These are phyloP conservation scores for Musa troglodytarum DNA, from an alignment of 176 grass and related monocot genomes.

Conservation along the genomic window DNA sequence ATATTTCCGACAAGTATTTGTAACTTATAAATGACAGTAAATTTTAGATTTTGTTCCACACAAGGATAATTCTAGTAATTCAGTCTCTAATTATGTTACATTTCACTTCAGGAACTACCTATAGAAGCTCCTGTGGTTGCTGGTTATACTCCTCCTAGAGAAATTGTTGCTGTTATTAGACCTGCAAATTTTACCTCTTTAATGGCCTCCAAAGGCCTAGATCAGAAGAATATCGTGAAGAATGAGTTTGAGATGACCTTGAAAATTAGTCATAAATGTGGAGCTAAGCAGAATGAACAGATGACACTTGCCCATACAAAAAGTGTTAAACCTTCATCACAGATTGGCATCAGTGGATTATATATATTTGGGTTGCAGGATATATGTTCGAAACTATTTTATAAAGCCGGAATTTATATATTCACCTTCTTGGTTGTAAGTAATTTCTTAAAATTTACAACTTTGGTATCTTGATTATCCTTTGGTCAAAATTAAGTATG, in stretches of 20 bases:
- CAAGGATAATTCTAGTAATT: too few relatives aligned
- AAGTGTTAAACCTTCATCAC: conserved; percentile 20
- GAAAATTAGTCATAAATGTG: conserved; percentile 13
- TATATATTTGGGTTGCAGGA: conserved; percentile 27
- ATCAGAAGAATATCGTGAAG: conserved; percentile 28
- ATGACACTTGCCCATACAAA: conserved; percentile 6
- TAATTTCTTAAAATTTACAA: too few relatives aligned
- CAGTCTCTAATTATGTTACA: neutral
- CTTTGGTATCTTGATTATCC: too few relatives aligned
- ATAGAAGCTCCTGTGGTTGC: conserved; percentile 16
- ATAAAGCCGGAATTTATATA: too few relatives aligned
- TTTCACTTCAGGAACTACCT: conserved; percentile 24
- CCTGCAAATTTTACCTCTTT: conserved; percentile 7
- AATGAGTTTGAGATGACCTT: conserved; percentile 33
- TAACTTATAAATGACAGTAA: neutral
- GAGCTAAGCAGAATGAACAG: conserved; percentile 1
- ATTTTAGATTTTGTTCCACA: too few relatives aligned
- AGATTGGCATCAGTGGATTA: conserved; percentile 25
- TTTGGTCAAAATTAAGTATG: too few relatives aligned
- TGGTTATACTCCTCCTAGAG: conserved; percentile 27
- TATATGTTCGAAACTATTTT: neutral
- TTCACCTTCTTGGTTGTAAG: too few relatives aligned
- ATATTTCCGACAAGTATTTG: neutral
- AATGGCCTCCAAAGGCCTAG: conserved; percentile 5
- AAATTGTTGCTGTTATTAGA: conserved; percentile 32